A percentile compares a stretch with the other conserved stretches of the same genome.
Conservation (phyloP, 2,329 filamentous ascomycete genomes). For the Exophiala viscosa region DNA sequence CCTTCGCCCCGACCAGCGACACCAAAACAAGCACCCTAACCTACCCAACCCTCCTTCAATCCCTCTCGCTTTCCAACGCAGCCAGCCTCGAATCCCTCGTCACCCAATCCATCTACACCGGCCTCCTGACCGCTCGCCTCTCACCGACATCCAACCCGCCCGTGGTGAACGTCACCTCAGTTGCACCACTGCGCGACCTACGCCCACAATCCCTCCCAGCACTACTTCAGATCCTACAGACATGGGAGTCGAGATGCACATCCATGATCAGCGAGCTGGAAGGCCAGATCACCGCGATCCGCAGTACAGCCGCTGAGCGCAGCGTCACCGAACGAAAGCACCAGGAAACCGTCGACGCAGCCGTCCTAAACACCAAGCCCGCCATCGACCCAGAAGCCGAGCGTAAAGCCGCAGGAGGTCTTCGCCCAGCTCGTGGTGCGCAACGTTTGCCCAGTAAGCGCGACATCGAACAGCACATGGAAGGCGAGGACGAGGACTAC, state of each 20-base stretch:
- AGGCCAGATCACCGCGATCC: conserved; percentile 66
- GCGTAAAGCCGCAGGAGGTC: neutral
- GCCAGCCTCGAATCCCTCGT: conserved; percentile 80
- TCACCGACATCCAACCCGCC: conserved; percentile 79
- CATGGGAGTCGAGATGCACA: conserved; percentile 77
- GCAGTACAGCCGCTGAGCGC: conserved; percentile 53
- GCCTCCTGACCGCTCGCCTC: conserved; percentile 75
- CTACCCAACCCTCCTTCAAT: conserved; percentile 65
- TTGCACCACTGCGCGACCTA: conserved; percentile 83
- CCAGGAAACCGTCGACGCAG: conserved; percentile 47
- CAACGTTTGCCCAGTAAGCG: conserved; percentile 37
- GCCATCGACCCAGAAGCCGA: conserved; percentile 10
- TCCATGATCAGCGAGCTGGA: conserved; percentile 72
- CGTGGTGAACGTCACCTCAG: conserved; percentile 70
- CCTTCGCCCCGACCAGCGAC: conserved; percentile 18
- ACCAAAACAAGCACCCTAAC: conserved; percentile 57
- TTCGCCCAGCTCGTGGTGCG: conserved; percentile 1
- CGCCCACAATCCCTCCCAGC: conserved; percentile 65
- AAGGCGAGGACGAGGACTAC: conserved; percentile 34
- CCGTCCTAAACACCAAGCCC: conserved; percentile 43
- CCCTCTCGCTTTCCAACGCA: conserved; percentile 63
- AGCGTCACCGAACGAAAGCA: conserved; percentile 50
- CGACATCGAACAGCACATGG: conserved; percentile 38
- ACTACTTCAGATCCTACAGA: conserved; percentile 65
- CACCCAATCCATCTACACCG: conserved; percentile 81